phyloP scores from a whole-genome alignment of 805 yeast genomes.

The Ogataea trehalophila region DNA sequence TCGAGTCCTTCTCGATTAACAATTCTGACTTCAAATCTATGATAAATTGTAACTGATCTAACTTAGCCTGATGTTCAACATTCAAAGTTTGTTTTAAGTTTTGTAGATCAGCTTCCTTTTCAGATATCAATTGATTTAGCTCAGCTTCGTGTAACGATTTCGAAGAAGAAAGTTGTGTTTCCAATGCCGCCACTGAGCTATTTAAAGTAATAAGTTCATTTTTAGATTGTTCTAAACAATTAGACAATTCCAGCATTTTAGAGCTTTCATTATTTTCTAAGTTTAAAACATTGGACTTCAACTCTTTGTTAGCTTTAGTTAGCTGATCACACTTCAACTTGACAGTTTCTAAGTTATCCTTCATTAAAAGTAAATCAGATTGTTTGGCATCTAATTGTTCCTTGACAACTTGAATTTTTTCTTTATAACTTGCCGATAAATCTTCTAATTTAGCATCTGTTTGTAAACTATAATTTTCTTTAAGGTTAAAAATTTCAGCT shows the following conservation, averaged over 20 bases:
- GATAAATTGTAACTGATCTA: background rate
- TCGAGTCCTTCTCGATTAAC: background rate
- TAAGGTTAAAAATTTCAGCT: slow-evolving; percentile 29
- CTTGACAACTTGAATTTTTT: slow-evolving; percentile 23
- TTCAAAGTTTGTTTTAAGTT: background rate
- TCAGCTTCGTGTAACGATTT: slow-evolving; percentile 4
- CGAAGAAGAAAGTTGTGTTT: slow-evolving; percentile 1
- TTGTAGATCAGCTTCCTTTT: background rate
- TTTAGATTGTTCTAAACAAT: slow-evolving; percentile 3
- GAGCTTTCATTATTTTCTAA: slow-evolving; percentile 4
- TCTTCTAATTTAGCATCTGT: slow-evolving; percentile 29
- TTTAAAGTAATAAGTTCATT: slow-evolving; percentile 3
- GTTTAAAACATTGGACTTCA: slow-evolving; percentile 4
- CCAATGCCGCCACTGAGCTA: slow-evolving; percentile 3
- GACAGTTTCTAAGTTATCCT: slow-evolving; percentile 9
- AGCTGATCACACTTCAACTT: slow-evolving; percentile 6
- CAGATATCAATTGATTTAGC: background rate
- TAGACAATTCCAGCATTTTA: slow-evolving; percentile 3
- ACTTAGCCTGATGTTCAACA: slow-evolving; percentile 1
- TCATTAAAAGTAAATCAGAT: slow-evolving; percentile 3
- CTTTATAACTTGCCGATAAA: slow-evolving; percentile 30
- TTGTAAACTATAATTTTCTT: slow-evolving; percentile 18
- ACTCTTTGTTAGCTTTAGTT: slow-evolving; percentile 1
- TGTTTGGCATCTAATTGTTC: slow-evolving; percentile 9
- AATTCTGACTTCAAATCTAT: background rate